These are phyloP conservation scores for Trichoderma parareesei DNA, from an alignment of 495 filamentous ascomycete genomes.

Conservation along the genomic window DNA sequence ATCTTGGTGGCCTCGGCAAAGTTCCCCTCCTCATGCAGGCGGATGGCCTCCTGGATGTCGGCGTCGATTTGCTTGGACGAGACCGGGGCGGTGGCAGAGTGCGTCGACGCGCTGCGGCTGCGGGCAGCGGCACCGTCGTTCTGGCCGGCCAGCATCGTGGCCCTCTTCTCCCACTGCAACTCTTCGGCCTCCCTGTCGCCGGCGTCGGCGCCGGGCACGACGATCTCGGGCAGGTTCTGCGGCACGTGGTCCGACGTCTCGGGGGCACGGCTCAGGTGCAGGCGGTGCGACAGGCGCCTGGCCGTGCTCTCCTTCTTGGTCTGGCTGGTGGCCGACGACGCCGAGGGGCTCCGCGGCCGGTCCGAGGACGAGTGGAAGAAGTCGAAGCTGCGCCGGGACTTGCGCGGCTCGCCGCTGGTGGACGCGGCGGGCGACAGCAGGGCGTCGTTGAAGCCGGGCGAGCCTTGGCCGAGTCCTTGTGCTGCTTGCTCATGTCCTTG, in stretches of 20 bases:
- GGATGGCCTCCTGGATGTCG: constrained; percentile 92
- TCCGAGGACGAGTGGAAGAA: constrained; percentile 22
- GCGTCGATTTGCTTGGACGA: constrained; percentile 51
- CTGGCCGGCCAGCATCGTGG: constrained; percentile 69
- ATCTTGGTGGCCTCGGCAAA: constrained; percentile 70
- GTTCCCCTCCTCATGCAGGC: constrained; percentile 76
- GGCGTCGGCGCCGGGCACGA: constrained; percentile 32
- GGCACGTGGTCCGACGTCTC: constrained; percentile 70
- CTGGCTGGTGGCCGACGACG: constrained; percentile 33
- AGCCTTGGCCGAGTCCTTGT: constrained; percentile 11
- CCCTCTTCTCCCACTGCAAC: constrained; percentile 75
- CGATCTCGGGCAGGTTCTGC: constrained; percentile 66
- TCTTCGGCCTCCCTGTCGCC: constrained; percentile 37
- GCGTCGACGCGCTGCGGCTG: constrained; percentile 16
- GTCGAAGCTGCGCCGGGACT: constrained; percentile 25
- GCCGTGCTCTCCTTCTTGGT: constrained; percentile 25
- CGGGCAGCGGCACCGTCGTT: constrained; percentile 33
- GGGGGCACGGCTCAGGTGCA: constrained; percentile 55
- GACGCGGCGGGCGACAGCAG: constrained; percentile 14
- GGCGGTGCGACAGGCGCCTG: constrained; percentile 56
- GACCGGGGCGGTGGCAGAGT: constrained; percentile 24
- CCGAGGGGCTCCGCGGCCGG: constrained; percentile 42
- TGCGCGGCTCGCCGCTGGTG: constrained; percentile 14
- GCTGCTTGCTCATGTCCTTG: no score
- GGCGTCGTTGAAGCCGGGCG: constrained; percentile 27